A percentile compares a stretch with the other conserved stretches of the same genome.
These are phyloP conservation scores for Populus pruinosa DNA, from an alignment of 345 rosid genomes.

Conservation along the genomic window DNA sequence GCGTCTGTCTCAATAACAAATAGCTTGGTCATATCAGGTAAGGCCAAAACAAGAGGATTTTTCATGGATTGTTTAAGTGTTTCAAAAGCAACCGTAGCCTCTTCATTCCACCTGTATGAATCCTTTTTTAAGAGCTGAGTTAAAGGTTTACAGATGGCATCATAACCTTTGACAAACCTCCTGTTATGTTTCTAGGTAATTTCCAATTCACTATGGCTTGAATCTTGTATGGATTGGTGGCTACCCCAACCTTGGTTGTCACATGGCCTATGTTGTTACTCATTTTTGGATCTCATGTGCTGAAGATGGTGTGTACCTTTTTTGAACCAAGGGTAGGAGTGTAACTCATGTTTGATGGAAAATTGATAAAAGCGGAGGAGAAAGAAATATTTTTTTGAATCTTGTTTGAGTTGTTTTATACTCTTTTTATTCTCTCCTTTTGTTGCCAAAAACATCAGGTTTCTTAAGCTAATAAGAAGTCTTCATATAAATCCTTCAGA, in stretches of 20 bases:
- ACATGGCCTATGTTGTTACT: neutral
- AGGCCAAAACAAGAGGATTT: neutral
- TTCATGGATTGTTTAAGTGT: neutral
- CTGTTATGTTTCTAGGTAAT: neutral
- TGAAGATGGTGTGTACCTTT: no score
- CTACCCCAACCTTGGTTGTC: neutral
- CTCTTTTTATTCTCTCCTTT: no score
- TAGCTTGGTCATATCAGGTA: neutral
- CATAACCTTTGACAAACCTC: neutral
- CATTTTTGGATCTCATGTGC: rapidly evolving
- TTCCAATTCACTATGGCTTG: neutral
- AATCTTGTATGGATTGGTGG: neutral
- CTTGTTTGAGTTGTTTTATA: no score
- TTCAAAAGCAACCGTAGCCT: neutral
- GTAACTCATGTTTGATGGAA: no score
- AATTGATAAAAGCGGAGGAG: no score
- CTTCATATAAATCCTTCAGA: no score
- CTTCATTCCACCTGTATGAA: neutral
- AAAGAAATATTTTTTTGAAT: no score
- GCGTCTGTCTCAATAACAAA: neutral
- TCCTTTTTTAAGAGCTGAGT: neutral
- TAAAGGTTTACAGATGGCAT: neutral
- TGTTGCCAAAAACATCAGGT: no score
- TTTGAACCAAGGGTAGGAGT: no score
- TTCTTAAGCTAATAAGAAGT: no score